Percentiles rank a stretch among this genome's conserved stretches.
phyloP scores from a whole-genome alignment of 495 filamentous ascomycete species.

The Cercophora sp. region DNA sequence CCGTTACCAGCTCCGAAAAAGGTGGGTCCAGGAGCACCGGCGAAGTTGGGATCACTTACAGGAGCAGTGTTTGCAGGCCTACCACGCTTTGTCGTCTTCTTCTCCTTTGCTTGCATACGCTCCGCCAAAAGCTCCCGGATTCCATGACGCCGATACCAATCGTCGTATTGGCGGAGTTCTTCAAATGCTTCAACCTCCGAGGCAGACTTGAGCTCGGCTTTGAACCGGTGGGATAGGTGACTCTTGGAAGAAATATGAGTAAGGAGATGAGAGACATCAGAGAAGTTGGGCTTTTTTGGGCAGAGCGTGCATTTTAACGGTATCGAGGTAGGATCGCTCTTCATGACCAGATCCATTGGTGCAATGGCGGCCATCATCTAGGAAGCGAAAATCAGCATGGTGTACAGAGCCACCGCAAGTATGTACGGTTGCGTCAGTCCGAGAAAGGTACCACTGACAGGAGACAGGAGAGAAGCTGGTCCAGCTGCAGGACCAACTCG shows the following conservation, averaged over 20 bases:
- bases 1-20: too few relatives aligned
- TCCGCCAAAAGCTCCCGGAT: constrained; percentile 65
- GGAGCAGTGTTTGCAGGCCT: too few relatives aligned
- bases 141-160: constrained; percentile 64
- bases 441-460: neutral
- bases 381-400: constrained; percentile 18
- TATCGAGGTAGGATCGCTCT: constrained; percentile 31
- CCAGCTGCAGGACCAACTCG: constrained; percentile 19
- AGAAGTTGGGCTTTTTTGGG: constrained; percentile 71
- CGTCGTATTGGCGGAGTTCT: constrained; percentile 57
- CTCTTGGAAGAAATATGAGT: constrained; percentile 85
- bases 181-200: constrained; percentile 49
- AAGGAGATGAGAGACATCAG: constrained; percentile 81
- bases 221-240: constrained; percentile 72
- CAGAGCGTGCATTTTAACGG: constrained; percentile 76
- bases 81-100: constrained; percentile 45
- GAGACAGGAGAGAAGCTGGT: neutral
- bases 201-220: constrained; percentile 60
- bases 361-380: constrained; percentile 35
- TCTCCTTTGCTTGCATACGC: constrained; percentile 67
- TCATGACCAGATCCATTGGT: constrained; percentile 26
- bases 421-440: constrained; percentile 4
- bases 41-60: too few relatives aligned
- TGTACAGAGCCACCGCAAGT: neutral
- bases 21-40: too few relatives aligned